A percentile compares a stretch with the other conserved stretches of the same genome.
Conservation (phyloP, 306 rosid species). For the Trichosanthes cucumerina region DNA sequence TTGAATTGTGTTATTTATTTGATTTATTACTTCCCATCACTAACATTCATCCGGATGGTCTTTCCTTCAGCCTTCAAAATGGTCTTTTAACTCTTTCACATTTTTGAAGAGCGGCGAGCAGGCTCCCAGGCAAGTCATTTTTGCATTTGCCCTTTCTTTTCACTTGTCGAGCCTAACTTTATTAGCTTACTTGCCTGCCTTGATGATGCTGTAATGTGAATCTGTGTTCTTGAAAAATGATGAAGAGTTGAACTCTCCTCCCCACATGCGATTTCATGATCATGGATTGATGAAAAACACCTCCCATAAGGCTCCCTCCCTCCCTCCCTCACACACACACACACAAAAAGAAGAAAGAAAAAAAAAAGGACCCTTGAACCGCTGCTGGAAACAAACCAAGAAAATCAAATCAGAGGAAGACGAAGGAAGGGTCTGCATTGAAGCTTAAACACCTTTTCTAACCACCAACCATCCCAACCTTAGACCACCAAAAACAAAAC, state of each 20-base stretch:
- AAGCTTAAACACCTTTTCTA: background rate
- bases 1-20: background rate
- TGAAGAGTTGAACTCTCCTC: background rate
- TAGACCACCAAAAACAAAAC: background rate
- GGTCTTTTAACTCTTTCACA: constrained; percentile 84
- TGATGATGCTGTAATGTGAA: background rate
- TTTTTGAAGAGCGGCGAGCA: constrained; percentile 84
- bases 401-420: too few relatives aligned
- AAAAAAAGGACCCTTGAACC: too few relatives aligned
- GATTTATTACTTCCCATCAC: constrained; percentile 1
- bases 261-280: background rate
- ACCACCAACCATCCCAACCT: background rate
- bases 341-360: too few relatives aligned
- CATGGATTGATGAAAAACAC: background rate
- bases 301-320: too few relatives aligned
- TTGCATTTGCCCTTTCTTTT: background rate
- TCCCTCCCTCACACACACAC: too few relatives aligned
- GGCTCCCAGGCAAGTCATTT: constrained; percentile 58
- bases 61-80: constrained; percentile 62
- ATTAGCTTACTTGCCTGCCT: background rate
- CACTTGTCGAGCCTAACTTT: background rate
- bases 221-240: background rate
- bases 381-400: too few relatives aligned
- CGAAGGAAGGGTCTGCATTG: background rate
- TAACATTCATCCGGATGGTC: constrained; percentile 14